Conservation (phyloP, 768 basidiomycete species). For the Saitozyma sp. region DNA sequence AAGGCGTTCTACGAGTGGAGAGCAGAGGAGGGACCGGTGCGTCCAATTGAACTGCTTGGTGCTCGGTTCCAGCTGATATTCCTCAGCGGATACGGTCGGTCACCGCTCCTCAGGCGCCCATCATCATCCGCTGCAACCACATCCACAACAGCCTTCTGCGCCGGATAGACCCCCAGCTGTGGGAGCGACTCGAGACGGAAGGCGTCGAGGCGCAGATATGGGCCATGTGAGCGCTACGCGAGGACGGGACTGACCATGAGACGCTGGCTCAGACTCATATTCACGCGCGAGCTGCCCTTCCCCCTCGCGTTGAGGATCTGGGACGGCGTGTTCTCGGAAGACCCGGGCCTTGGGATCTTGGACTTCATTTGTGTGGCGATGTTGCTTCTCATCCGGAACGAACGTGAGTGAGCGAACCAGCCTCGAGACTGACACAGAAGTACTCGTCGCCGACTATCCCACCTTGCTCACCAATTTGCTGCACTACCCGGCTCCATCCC, state of each 20-base stretch:
- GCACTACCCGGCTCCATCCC: slow-evolving; percentile 71
- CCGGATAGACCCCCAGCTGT: slow-evolving; percentile 75
- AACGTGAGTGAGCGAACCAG: slow-evolving; percentile 60
- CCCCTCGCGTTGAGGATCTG: slow-evolving; percentile 80
- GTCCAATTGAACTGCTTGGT: slow-evolving; percentile 4
- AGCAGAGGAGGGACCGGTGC: slow-evolving; percentile 42
- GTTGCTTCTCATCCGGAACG: slow-evolving; percentile 89
- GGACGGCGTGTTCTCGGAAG: slow-evolving; percentile 92
- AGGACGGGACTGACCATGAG: slow-evolving; percentile 54
- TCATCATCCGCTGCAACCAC: slow-evolving; percentile 75
- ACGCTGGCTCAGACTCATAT: slow-evolving; percentile 89
- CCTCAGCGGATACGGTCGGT: slow-evolving; percentile 58
- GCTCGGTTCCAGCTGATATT: slow-evolving; percentile 35
- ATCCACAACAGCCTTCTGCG: slow-evolving; percentile 74
- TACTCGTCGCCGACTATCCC: slow-evolving; percentile 83
- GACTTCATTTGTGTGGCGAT: slow-evolving; percentile 90
- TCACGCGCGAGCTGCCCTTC: slow-evolving; percentile 87
- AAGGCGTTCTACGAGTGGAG: slow-evolving; percentile 69
- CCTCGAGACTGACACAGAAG: slow-evolving; percentile 54
- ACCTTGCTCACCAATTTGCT: slow-evolving; percentile 78
- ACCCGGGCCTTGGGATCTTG: slow-evolving; percentile 72
- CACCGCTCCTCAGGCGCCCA: slow-evolving; percentile 64
- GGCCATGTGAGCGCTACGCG: slow-evolving; percentile 70
- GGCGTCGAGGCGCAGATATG: slow-evolving; percentile 96
- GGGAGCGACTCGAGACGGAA: slow-evolving; percentile 69